These are phyloP conservation scores for Tephrocybe sp. DNA, from an alignment of 768 basidiomycete species.

Conservation along the genomic window DNA sequence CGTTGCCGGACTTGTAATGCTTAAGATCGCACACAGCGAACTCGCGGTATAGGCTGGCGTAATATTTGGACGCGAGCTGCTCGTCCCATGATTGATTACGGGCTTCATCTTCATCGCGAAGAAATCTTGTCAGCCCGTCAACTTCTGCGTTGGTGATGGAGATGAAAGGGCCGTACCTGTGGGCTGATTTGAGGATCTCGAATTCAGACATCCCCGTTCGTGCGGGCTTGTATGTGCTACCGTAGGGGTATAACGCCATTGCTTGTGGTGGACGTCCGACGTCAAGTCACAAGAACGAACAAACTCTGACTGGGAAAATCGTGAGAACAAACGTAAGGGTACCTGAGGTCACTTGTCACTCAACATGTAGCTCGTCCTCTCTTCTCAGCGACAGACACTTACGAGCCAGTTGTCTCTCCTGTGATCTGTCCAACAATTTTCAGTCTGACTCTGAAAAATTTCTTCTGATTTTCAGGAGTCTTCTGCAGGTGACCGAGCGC, in stretches of 20 bases:
- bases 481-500: too few relatives aligned
- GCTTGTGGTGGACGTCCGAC: too few relatives aligned
- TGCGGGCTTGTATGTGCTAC: slow-evolving; percentile 29
- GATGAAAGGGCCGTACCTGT: slow-evolving; percentile 46
- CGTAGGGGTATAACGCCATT: slow-evolving; percentile 37
- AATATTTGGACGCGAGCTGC: slow-evolving; percentile 85
- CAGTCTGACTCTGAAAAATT: too few relatives aligned
- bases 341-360: too few relatives aligned
- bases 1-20: slow-evolving; percentile 92
- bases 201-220: slow-evolving; percentile 56
- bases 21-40: slow-evolving; percentile 92
- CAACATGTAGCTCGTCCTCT: too few relatives aligned
- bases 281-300: background rate
- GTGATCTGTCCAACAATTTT: too few relatives aligned
- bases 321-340: too few relatives aligned
- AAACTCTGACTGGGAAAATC: background rate
- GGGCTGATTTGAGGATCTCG: slow-evolving; percentile 72
- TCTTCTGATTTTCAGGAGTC: too few relatives aligned
- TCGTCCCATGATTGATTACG: slow-evolving; percentile 71
- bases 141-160: slow-evolving; percentile 3
- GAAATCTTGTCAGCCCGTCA: slow-evolving; percentile 53
- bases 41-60: slow-evolving; percentile 85
- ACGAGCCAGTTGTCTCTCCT: too few relatives aligned
- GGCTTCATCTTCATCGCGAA: slow-evolving; percentile 65
- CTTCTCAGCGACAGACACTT: too few relatives aligned